Evolutionary conservation across 768 basidiomycete genomes (phyloP), one percentile per base, ranked within the genome.

Genomic region (Leucocoprinus leucothites): DNA sequence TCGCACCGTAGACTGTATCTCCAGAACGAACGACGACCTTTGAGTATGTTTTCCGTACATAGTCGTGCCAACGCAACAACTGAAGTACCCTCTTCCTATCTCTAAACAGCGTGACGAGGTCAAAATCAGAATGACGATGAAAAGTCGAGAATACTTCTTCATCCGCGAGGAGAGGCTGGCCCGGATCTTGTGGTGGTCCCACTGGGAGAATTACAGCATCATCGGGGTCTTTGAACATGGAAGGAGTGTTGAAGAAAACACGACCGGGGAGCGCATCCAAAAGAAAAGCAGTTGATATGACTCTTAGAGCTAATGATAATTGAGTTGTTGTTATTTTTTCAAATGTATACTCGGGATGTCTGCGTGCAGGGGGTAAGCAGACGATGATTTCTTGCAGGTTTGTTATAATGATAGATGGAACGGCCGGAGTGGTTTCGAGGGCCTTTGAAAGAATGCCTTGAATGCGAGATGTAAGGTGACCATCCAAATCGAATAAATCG

Each of bases 61-160:
- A 45, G 16, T 53, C 49, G 9, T 58, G 56, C 66, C 66, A 67
- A 41, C 65, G 65, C 53, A 66, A 65, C 51, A 66, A 66, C 56
- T 67, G 66, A 38, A 64, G 57, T 8, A 64, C 64, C 34, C 61
- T 48, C 57, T 49, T 45, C 21, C 52, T 61, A 58, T 66, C 60
- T 41, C 60, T 57, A 24, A 60, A 36, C 44, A 67, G 50, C 54
- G 62, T 68, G 8, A 35, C 53, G 22, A 57, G 36, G 48, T 68
- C 62, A 44, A 68, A 68, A 49, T 67, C 65, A 26, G 63, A 64
- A 51, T 63, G 52, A 7, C 62, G 60, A 38, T 58, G 56, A 28
- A 56, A 53, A 19, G 60, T 63, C 3, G 28, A 41, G 31, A 67
- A 65, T n/a, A 67, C 50, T 35, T 63, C 36, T 41, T 65, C 60